Evolutionary conservation across 2,329 filamentous ascomycete species (phyloP).

Genomic region (Thelonectria rubi): DNA sequence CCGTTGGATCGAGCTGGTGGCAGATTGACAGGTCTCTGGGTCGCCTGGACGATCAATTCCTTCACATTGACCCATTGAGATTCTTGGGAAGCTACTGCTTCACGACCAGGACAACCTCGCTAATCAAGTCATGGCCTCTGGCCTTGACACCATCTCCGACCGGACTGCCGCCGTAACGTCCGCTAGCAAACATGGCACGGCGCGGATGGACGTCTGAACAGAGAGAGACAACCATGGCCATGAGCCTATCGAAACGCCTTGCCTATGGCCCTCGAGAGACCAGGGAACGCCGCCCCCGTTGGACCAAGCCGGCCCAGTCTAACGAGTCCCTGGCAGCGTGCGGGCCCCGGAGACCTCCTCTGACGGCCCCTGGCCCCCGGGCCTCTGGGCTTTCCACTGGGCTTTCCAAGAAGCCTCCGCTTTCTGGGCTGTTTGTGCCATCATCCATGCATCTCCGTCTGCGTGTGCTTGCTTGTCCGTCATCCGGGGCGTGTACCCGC

Average conservation of each 20-base stretch:
- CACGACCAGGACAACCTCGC: no score
- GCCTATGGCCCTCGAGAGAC: no score
- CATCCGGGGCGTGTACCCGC: no score
- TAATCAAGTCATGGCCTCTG: not conserved
- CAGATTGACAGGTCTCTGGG: no score
- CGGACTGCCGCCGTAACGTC: not conserved
- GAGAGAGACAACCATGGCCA: slow-evolving; percentile 31
- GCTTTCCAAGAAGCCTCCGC: slow-evolving; percentile 15
- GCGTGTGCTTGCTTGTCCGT: no score
- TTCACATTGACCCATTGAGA: no score
- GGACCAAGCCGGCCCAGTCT: slow-evolving; percentile 1
- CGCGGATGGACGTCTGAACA: no score
- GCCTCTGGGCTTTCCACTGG: slow-evolving; percentile 22
- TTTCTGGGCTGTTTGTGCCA: slow-evolving; percentile 6
- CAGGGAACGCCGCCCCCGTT: slow-evolving; percentile 28
- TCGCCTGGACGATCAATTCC: no score
- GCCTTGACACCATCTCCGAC: slow-evolving; percentile 8
- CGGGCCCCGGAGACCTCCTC: not conserved
- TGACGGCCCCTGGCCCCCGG: slow-evolving; percentile 5
- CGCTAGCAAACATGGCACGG: slow-evolving; percentile 26
- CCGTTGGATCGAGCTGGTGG: no score
- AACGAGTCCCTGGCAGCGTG: not conserved
- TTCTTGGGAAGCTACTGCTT: no score
- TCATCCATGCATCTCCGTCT: no score
- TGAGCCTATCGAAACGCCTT: slow-evolving; percentile 48